Evolutionary conservation across 73 alveolate species (phyloP), one percentile per base, ranked within the genome.

Genomic region (Paramecium pentaurelia): DNA sequence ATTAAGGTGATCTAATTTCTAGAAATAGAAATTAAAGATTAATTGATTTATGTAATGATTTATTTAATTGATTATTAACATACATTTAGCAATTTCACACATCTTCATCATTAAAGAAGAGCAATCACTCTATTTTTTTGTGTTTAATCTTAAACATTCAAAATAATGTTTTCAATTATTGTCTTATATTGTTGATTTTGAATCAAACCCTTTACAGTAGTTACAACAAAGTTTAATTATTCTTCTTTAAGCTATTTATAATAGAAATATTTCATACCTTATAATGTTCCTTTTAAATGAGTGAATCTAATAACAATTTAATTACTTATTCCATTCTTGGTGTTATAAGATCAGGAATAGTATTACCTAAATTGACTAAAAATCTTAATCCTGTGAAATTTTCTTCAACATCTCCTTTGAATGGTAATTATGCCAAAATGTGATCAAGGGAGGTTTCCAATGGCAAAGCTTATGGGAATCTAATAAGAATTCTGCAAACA

Each of bases 401-500:
- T 45, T 89, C 94, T 37, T 77, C 90, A 49, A 47, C 92, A 89
- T 89, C 94, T 20, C 42, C 87, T 73, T 30, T 37, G 84, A 89
- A 89, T 36, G 94, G 94, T 30, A 83, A 64, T 14, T 38, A 27
- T 0, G 90, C 25, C 32, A 89, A 42, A 16, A 89, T 89, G 27
- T 40, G 58, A 8, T 89, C 94, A 27, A 89, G 68, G 8, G 94
- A 60, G n/a, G 70, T 71, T 30, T 70, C 84, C 25, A 89, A 73
- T 42, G 93, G 93, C 58, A 89, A 89, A 6, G 71, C 68, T 64
- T 89, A 64, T 47, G 94, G 94, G 84, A 89, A 71, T 47, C 92
- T 89, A 47, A 89, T 89, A 44, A 89, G 54, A 89, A 89, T 83
- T 89, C 94, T 89, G 42, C 94, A 89, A 37, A 89, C 70, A 32